Evolutionary conservation across 179 eudicot species (phyloP).

Genomic region (Drosera spatulata): DNA sequence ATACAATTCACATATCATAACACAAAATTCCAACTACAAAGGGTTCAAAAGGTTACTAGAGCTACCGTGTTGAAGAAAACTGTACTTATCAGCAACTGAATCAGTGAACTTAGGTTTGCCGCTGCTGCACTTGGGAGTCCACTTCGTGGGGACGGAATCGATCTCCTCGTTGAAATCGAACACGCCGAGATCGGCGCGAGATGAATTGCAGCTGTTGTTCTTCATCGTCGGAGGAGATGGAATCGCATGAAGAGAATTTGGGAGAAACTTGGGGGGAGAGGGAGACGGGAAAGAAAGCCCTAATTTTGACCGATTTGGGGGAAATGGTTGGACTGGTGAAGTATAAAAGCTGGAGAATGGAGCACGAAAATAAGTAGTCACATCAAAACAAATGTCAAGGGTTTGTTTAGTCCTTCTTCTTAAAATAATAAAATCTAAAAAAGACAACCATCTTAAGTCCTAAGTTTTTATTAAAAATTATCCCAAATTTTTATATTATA

Average conservation of each 20-base stretch:
- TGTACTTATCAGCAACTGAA: slow-evolving; percentile 24
- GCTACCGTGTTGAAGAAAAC: slow-evolving; percentile 34
- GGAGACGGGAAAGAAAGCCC: slow-evolving; percentile 3
- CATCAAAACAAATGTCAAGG: no score
- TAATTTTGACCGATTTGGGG: neutral
- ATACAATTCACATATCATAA: neutral
- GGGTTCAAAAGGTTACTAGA: neutral
- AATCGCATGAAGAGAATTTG: neutral
- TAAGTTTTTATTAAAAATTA: no score
- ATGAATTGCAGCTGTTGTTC: neutral
- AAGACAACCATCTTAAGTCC: no score
- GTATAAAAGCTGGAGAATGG: no score
- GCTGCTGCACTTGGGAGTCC: slow-evolving; percentile 8
- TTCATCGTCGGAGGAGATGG: neutral
- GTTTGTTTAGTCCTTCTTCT: no score
- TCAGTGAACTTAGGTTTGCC: slow-evolving; percentile 22
- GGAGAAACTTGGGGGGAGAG: neutral
- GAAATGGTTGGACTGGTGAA: no score
- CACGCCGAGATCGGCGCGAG: slow-evolving; percentile 13
- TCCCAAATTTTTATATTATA: no score
- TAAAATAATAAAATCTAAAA: no score
- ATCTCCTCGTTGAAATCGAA: slow-evolving; percentile 37
- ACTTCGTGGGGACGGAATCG: slow-evolving; percentile 10
- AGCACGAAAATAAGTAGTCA: no score
- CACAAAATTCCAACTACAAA: neutral